Evolutionary conservation across 164 flowering plant species (phyloP).

Genomic region (Saururus chinensis): DNA sequence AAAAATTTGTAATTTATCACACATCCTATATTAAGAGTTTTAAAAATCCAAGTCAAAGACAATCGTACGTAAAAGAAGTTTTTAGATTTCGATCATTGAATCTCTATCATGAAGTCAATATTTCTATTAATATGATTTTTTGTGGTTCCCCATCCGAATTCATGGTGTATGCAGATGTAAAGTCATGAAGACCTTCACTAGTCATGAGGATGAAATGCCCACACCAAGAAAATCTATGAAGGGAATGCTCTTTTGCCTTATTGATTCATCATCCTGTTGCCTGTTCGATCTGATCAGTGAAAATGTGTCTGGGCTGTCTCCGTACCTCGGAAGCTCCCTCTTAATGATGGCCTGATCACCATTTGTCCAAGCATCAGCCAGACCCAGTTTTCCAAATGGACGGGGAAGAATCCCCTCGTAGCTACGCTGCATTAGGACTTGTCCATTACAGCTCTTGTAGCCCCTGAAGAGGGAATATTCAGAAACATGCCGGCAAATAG

Average conservation of each 20-base stretch:
- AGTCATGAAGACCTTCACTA: too few species aligned
- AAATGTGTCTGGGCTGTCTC: conserved; percentile 9
- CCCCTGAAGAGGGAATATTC: conserved; percentile 14
- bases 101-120: too few species aligned
- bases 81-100: too few species aligned
- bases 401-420: conserved; percentile 18
- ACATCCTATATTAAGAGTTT: too few species aligned
- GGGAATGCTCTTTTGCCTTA: conserved; percentile 30
- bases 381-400: conserved; percentile 14
- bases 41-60: too few species aligned
- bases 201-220: conserved; percentile 40
- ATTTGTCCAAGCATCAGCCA: conserved; percentile 4
- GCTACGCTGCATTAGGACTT: conserved; percentile 4
- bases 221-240: conserved; percentile 87
- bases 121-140: too few species aligned
- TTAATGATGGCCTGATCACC: conserved; percentile 6
- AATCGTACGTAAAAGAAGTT: too few species aligned
- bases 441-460: conserved; percentile 6
- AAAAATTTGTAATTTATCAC: too few species aligned
- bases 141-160: too few species aligned
- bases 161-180: too few species aligned
- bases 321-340: conserved; percentile 12
- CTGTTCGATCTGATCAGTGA: conserved; percentile 10
- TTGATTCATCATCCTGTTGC: conserved; percentile 24
- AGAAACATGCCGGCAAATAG: background rate